phyloP scores from a whole-genome alignment of 1,284 basidiomycete genomes.

The Irpex sp. region DNA sequence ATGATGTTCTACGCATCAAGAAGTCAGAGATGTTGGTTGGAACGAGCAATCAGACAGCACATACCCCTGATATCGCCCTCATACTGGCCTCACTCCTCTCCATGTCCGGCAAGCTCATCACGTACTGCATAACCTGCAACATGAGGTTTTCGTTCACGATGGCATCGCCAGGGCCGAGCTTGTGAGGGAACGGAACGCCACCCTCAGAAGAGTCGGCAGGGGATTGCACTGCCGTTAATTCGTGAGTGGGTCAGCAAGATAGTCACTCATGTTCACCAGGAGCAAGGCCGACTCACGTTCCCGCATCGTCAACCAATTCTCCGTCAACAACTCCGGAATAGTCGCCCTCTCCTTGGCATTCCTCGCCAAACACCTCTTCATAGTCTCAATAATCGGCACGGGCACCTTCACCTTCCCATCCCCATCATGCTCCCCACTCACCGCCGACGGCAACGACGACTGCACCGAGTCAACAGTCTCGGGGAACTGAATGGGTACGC shows the following conservation, averaged over 20 bases:
- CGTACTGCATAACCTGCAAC: slow-evolving; percentile 62
- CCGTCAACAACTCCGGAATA: slow-evolving; percentile 71
- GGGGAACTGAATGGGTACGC: slow-evolving; percentile 72
- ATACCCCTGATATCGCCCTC: not conserved
- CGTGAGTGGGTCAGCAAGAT: slow-evolving; percentile 15
- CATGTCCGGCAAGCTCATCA: slow-evolving; percentile 40
- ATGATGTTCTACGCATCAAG: not conserved
- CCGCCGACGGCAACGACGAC: not conserved
- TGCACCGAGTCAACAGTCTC: slow-evolving; percentile 47
- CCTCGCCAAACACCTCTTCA: slow-evolving; percentile 70
- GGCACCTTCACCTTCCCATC: slow-evolving; percentile 56
- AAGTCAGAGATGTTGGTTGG: not conserved
- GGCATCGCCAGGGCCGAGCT: slow-evolving; percentile 44
- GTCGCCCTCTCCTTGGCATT: slow-evolving; percentile 73
- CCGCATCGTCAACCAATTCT: slow-evolving; percentile 61
- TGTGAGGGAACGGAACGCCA: slow-evolving; percentile 29
- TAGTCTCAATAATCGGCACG: slow-evolving; percentile 62
- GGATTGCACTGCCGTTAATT: slow-evolving; percentile 14
- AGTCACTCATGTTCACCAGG: not conserved
- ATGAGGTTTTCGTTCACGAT: slow-evolving; percentile 73
- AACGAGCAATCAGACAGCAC: not conserved
- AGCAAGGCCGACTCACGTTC: slow-evolving; percentile 32
- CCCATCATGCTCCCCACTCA: not conserved
- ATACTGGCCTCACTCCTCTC: not conserved
- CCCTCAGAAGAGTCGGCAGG: not conserved